Evolutionary conservation across 345 rosid genomes (phyloP), one percentile per base, ranked within the genome.

Genomic region (Citrus mangshanensis): DNA sequence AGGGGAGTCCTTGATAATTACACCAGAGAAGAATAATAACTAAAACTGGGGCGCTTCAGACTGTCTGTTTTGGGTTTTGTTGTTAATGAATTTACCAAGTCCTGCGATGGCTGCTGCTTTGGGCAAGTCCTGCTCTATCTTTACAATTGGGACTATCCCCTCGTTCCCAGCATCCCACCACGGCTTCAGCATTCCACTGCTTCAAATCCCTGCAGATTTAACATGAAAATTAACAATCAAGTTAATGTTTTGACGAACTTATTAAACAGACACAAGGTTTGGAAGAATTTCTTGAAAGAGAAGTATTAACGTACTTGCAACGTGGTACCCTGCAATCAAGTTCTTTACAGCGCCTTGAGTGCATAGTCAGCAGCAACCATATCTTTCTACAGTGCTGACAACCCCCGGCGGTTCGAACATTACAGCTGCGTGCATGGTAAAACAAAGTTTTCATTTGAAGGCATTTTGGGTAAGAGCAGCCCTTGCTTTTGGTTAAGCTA

Each of bases 391-490:
- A 89, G 58, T 19, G 14, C 0, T 2, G 1, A 78, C 94, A 85
- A 38, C 81, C 83, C 42, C 86, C 83, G 1, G 16, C 10, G 12
- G 10, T 46, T 40, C 82, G 81, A 27, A 25, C 70, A 59, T 55
- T 42, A 88, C 92, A 91, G 27, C 19, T 68, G 19, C 5, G 42
- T 25, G 64, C 74, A 83, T 89, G 94, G 46, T 1, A 5, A 83
- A 85, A 87, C 83, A 89, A 38, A 63, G 13, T 35, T 70, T 78
- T 88, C 8, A 86, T 67, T 7, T 32, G 61, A 24, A 16, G 30
- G 84, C 92, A 91, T 64, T 84, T 75, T 10, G 85, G 84, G 77
- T 82, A 65, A 73, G 81, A 49, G 77, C 94, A 91, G 21, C 76
- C 34, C 25, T 73, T 13, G 62, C 42, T 72, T 24, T 70, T 49